Base-by-base conservation (phyloP, 352 stramenopile species). In the Globisporangium alternatum region DNA sequence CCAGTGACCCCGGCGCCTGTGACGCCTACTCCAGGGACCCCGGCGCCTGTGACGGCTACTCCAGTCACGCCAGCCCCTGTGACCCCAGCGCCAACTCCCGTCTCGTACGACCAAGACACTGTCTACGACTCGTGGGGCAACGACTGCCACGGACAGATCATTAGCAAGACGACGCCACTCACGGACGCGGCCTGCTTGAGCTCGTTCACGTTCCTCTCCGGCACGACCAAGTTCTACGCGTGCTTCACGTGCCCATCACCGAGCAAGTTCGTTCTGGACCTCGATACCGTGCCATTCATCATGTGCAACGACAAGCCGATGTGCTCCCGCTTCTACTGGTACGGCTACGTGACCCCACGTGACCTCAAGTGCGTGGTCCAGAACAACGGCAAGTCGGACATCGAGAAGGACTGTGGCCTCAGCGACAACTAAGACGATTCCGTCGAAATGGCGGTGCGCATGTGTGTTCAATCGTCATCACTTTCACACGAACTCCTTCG, bases 281-380 rank as follows among this genome's bases (percentile, higher is more conserved):
- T 67, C 25, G 30, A 61, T 13, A 44, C 28, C 8, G 53, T 59
- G 45, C 33, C 56, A 5, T 60, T 64, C 10, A 56, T 65, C 19
- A 60, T 70, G 54, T 76, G 69, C 59, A 66, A 57, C 22, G 60
- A 39, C 65, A 58, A 66, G 62, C 69, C 69, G 19, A 58, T 75
- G 17, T 75, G 69, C 62, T 65, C 60, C 15, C 58, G 59, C 51
- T 69, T 75, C 47, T 31, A 44, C 44, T 22, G 45, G 43, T 75
- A 65, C 53, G 39, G n/a, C 37, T 52, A 66, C 37, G 33, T 75
- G 28, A 66, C 61, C 7, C 60, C 53, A 21, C 41, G 30, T 25
- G 65, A 75, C 22, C 43, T 75, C 49, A 61, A 68, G 60, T 75
- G 68, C 58, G 57, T 67, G 55, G 44, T 71, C 48, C 41, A 56